Base-by-base conservation (phyloP, 257 asterid species). In the Ligustrum vulgare region DNA sequence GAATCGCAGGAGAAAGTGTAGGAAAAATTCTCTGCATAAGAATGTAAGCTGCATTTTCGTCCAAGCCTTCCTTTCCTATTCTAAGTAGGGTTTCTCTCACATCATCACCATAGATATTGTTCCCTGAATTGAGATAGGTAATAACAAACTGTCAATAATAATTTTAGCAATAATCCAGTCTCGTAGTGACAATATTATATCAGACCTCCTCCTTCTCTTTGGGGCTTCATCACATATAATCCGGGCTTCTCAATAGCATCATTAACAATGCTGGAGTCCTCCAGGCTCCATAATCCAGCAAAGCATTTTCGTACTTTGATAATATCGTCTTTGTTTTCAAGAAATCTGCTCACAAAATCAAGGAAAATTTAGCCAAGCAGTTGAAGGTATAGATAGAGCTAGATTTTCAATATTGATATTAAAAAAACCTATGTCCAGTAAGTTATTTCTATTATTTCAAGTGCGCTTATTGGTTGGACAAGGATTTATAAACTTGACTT, bases 161-260 rank as follows among this genome's bases (percentile, higher is more conserved):
- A 60, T 20, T 66, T 41, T 8, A 16, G 8, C 16, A 75, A 31
- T 47, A 35, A n/a, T 60, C 18, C 32, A 60, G 75, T 78, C 25
- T 39, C 6, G 10, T 3, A 16, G 56, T 58, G 72, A 66, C 2
- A 67, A 51, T 16, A 23, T 33, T 76, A 80, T 41, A 56, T 71
- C 68, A 75, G 76, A 94, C 99, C 99, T 91, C 99, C 99, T 82
- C 99, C 99, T 89, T 94, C 98, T 86, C 99, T 87, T 78, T 92
- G 99, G 67, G 99, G 99, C 81, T 92, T 94, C 99, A 94, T 94
- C 80, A 94, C 98, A 76, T 91, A 94, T 47, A 81, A 77, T 75
- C 80, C 95, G 13, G 98, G 97, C 77, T 86, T 88, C 84, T 89
- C 88, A 22, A 88, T 91, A 58, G 99, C 99, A 82, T 88, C 96